phyloP scores from a whole-genome alignment of 2,329 filamentous ascomycete genomes.

The Metarhizium sp. region DNA sequence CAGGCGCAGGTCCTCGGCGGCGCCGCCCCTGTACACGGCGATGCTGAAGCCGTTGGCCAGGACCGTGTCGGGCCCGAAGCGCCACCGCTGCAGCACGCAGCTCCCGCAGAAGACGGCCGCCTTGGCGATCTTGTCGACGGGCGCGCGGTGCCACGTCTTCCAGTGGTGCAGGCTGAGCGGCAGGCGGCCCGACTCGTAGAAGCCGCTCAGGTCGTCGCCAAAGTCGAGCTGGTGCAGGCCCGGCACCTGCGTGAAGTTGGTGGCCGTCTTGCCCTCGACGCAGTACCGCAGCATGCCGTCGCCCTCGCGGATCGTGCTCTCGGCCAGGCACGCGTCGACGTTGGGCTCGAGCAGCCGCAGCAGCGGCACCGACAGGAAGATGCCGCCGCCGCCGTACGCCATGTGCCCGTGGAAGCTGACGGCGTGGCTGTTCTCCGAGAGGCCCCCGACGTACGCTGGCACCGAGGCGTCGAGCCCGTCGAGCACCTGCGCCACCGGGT shows the following conservation, averaged over 20 bases:
- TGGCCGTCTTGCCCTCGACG: slow-evolving; percentile 43
- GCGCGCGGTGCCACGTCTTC: slow-evolving; percentile 49
- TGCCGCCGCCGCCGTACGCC: slow-evolving; percentile 52
- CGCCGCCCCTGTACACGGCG: slow-evolving; percentile 33
- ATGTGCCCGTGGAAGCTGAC: slow-evolving; percentile 46
- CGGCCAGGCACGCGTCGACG: slow-evolving; percentile 38
- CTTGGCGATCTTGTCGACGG: slow-evolving; percentile 16
- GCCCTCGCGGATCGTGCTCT: slow-evolving; percentile 32
- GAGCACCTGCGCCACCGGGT: slow-evolving; percentile 38
- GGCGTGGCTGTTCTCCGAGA: slow-evolving; percentile 46
- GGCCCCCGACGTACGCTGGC: slow-evolving; percentile 44
- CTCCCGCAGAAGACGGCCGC: slow-evolving; percentile 38
- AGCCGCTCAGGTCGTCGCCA: slow-evolving; percentile 43
- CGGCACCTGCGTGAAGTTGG: slow-evolving; percentile 44
- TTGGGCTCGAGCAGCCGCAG: slow-evolving; percentile 35
- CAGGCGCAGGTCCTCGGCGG: slow-evolving; percentile 31
- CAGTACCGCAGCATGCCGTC: slow-evolving; percentile 50
- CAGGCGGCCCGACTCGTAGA: slow-evolving; percentile 48
- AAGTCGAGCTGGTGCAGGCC: slow-evolving; percentile 51
- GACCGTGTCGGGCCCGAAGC: slow-evolving; percentile 36
- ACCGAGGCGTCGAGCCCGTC: slow-evolving; percentile 35
- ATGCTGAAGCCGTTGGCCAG: slow-evolving; percentile 52
- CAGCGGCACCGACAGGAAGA: slow-evolving; percentile 47
- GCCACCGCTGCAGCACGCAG: slow-evolving; percentile 49
- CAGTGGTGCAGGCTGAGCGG: slow-evolving; percentile 53